Evolutionary conservation across 2,329 filamentous ascomycete species (phyloP), one percentile per base, ranked within the genome.

Genomic region (Diaporthe humulicola): DNA sequence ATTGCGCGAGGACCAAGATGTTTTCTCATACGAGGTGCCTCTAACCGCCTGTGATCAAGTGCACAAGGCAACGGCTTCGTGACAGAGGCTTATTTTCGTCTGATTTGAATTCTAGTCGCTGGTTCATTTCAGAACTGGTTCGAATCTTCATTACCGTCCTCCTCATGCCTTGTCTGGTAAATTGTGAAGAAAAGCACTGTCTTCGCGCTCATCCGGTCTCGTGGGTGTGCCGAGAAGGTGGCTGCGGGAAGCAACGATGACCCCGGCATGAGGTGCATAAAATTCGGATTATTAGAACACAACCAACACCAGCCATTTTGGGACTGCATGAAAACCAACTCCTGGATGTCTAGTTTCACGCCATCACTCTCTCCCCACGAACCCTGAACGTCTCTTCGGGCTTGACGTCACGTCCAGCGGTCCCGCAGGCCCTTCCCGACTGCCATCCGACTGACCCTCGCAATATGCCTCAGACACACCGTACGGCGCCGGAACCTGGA

Each of bases 301-400:
- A 25, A 28, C 36, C 45, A 64, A 61, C 66, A 61, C 60, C 71
- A 45, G 22, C 54, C 56, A 48, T 70, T 42, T 61, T 52, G 25
- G 54, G 73, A 58, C 15, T 52, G 73, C 73, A 74, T 74, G 66
- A 74, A 71, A 15, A 45, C 50, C 28, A 50, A 42, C 52, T 45
- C 73, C 73, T 64, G 73, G 73, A 56, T 64, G 45, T 64, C 57
- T 60, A 61, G 73, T 57, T 56, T 71, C 73, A 71, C 64, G 30
- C 38, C 64, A 61, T 54, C 52, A 45, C 22, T 56, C 45, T 48
- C 40, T 48, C 40, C 70, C 56, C 70, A 64, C 40, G 52, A 30
- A 58, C 73, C 66, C 56, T 56, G 64, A 38, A 42, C 38, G 14
- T n/a, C 19, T 54, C 14, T 69, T 30, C 40, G 40, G 52, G 19